Conservation (phyloP, 345 rosid genomes). For the Noccaea caerulescens region DNA sequence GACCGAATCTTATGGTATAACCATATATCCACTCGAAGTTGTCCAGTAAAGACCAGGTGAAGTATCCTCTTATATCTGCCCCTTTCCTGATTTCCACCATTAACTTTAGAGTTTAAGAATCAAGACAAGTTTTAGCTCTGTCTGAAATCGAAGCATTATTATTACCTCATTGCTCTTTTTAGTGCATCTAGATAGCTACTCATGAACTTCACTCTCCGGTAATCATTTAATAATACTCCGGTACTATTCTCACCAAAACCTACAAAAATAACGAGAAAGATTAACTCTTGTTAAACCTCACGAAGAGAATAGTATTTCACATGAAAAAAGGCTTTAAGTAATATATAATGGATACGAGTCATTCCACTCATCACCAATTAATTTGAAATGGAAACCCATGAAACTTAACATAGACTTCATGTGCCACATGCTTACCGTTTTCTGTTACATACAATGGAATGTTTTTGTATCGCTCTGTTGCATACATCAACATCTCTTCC, state of each 20-base stretch:
- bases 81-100: slow-evolving; percentile 54
- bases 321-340: too few species aligned
- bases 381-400: too few species aligned
- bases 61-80: slow-evolving; percentile 78
- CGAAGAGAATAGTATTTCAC: too few species aligned
- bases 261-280: slow-evolving; percentile 16
- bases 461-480: slow-evolving; percentile 54
- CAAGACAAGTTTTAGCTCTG: not conserved
- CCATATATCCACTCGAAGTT: slow-evolving; percentile 74
- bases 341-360: too few species aligned
- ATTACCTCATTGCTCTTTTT: slow-evolving; percentile 57
- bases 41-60: slow-evolving; percentile 79
- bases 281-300: not conserved
- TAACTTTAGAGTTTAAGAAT: slow-evolving; percentile 1
- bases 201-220: slow-evolving; percentile 59
- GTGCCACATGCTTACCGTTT: slow-evolving; percentile 47
- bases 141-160: not conserved
- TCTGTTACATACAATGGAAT: slow-evolving; percentile 63
- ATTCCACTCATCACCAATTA: too few species aligned
- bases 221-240: slow-evolving; percentile 49
- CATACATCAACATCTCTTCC: slow-evolving; percentile 52
- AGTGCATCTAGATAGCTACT: slow-evolving; percentile 53
- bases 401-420: not conserved
- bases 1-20: slow-evolving; percentile 61
- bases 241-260: slow-evolving; percentile 54